Conservation (phyloP, 768 basidiomycete species). For the Suillus alpinus region DNA sequence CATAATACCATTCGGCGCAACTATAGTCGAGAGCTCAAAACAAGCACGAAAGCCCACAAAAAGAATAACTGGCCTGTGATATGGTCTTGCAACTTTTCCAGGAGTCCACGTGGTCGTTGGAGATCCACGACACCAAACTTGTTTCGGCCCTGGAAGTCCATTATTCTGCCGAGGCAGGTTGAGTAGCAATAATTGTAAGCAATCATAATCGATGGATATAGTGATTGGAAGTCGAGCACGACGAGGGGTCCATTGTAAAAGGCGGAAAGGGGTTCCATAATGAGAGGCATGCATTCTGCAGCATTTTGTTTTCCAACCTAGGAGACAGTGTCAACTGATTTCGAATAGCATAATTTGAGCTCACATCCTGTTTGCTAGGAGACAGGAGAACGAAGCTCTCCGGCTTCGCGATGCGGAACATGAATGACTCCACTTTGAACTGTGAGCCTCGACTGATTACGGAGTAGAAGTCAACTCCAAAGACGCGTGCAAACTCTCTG, state of each 20-base stretch:
- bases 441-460: conserved; percentile 94
- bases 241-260: conserved; percentile 92
- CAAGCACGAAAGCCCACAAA: neutral
- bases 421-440: conserved; percentile 98
- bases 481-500: conserved; percentile 96
- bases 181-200: conserved; percentile 98
- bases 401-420: conserved; percentile 96
- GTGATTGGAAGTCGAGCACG: conserved; percentile 93
- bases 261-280: conserved; percentile 91
- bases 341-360: neutral
- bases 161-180: conserved; percentile 87
- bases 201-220: conserved; percentile 98
- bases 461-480: conserved; percentile 95
- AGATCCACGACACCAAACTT: conserved; percentile 86
- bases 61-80: conserved; percentile 58
- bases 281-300: conserved; percentile 92
- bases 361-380: conserved; percentile 83
- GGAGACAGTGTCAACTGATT: neutral
- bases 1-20: conserved; percentile 93
- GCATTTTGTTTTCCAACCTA: conserved; percentile 96
- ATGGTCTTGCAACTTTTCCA: conserved; percentile 71
- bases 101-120: conserved; percentile 59
- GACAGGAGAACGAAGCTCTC: conserved; percentile 90
- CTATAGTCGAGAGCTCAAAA: conserved; percentile 37
- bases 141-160: conserved; percentile 82